Percentiles rank a stretch among this genome's conserved stretches.
Conservation (phyloP, 305 asterid genomes). For the Rubia peregrina region DNA sequence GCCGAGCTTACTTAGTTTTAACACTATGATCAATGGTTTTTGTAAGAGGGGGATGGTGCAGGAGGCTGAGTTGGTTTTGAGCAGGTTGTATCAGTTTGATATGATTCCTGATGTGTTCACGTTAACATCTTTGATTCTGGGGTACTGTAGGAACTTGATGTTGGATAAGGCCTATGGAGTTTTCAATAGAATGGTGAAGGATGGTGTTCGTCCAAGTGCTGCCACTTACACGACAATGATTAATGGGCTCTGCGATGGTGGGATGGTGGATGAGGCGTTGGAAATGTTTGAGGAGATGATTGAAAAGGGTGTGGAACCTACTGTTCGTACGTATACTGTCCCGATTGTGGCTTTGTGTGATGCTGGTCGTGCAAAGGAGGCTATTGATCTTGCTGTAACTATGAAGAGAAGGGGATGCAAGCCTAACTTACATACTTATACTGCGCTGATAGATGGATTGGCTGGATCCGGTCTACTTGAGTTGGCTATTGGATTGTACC, state of each 20-base stretch:
- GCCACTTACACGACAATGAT: slow-evolving; percentile 61
- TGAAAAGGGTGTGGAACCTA: slow-evolving; percentile 55
- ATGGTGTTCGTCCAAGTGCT: slow-evolving; percentile 62
- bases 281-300: slow-evolving; percentile 63
- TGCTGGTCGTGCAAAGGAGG: slow-evolving; percentile 55
- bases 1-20: slow-evolving; percentile 65
- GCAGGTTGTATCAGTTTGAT: slow-evolving; percentile 47
- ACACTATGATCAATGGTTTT: slow-evolving; percentile 71
- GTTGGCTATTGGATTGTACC: slow-evolving; percentile 77
- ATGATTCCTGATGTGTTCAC: slow-evolving; percentile 80
- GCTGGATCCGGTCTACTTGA: slow-evolving; percentile 50
- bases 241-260: slow-evolving; percentile 69
- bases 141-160: slow-evolving; percentile 64
- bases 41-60: slow-evolving; percentile 71
- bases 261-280: slow-evolving; percentile 63
- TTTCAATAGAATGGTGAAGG: slow-evolving; percentile 66
- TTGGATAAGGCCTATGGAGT: slow-evolving; percentile 57
- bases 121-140: slow-evolving; percentile 68
- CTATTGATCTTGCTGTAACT: slow-evolving; percentile 52
- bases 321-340: slow-evolving; percentile 62
- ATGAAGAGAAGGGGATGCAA: slow-evolving; percentile 53
- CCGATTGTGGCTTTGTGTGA: slow-evolving; percentile 57
- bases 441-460: slow-evolving; percentile 73
- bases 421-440: slow-evolving; percentile 77
- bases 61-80: slow-evolving; percentile 61